phyloP scores from a whole-genome alignment of 441 rosid genomes.

The Codiaeum variegatum region DNA sequence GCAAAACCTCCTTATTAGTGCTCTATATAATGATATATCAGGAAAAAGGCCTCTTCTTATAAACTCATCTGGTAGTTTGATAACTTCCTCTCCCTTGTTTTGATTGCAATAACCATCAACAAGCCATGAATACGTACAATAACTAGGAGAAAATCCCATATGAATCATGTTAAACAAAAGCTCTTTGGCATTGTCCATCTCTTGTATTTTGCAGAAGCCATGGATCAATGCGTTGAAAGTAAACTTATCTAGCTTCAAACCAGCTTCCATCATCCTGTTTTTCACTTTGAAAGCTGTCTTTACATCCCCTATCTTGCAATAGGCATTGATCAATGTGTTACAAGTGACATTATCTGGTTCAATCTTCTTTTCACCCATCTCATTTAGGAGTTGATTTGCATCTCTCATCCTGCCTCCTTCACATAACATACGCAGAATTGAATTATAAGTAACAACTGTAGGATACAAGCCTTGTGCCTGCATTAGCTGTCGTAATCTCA shows the following conservation, averaged over 20 bases:
- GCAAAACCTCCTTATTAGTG: slow-evolving; percentile 79
- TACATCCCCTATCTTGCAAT: slow-evolving; percentile 79
- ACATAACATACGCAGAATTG: slow-evolving; percentile 72
- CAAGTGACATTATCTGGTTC: slow-evolving; percentile 87
- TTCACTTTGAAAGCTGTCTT: slow-evolving; percentile 77
- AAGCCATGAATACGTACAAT: slow-evolving; percentile 72
- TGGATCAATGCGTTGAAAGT: slow-evolving; percentile 77
- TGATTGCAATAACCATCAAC: slow-evolving; percentile 64
- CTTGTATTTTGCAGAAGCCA: slow-evolving; percentile 71
- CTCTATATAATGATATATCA: slow-evolving; percentile 71
- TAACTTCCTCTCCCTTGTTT: slow-evolving; percentile 43
- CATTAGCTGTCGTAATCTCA: slow-evolving; percentile 66
- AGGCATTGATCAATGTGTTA: slow-evolving; percentile 84
- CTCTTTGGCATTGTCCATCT: slow-evolving; percentile 71
- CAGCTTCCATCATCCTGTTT: slow-evolving; percentile 74
- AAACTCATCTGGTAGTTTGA: slow-evolving; percentile 56
- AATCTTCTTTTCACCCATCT: slow-evolving; percentile 68
- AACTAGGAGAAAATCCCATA: slow-evolving; percentile 76
- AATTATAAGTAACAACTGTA: slow-evolving; percentile 69
- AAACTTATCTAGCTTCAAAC: slow-evolving; percentile 58
- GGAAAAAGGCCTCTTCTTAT: slow-evolving; percentile 47
- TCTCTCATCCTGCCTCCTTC: slow-evolving; percentile 79
- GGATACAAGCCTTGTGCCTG: slow-evolving; percentile 65
- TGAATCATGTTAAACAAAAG: slow-evolving; percentile 60
- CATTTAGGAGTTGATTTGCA: slow-evolving; percentile 66